Evolutionary conservation across 257 asterid species (phyloP), one percentile per base, ranked within the genome.

Genomic region (Nicotiana benthamiana): DNA sequence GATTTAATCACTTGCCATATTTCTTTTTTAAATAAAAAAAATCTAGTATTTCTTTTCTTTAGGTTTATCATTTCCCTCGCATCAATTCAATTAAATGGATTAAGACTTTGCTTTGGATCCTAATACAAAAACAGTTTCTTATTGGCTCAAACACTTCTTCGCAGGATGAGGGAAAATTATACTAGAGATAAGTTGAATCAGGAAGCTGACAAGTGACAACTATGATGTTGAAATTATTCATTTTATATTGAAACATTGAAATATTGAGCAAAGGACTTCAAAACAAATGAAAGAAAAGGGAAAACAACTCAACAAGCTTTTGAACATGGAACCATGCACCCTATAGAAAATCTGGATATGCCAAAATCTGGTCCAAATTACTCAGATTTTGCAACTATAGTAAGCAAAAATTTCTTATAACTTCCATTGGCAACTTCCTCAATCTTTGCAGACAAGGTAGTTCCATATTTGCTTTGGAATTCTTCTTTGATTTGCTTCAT

Each of bases 341-440:
- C 4, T 3, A 52, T 51, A 8, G 79, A 4, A 4, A 67, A 60
- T 48, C 36, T 63, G 36, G 77, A 46, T 79, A 17, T 26, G 43
- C 7, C 63, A 75, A 68, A 67, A 57, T 15, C 3, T 78, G 57
- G 8, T 1, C 40, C 17, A 65, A 74, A 77, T 28, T 34, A 43
- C 16, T 54, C 76, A 24, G 81, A 40, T 40, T 84, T 90, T 84
- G 92, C 88, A 62, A 89, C 65, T 60, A 93, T 82, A 67, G 94
- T 83, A 53, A 92, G 93, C 92, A 93, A 86, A 87, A 93, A 90
- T 84, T 93, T 94, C 66, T 86, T 90, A 32, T 92, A 93, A 81
- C 87, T 93, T 46, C 98, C 98, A 80, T 89, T 91, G 59, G 95
- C 93, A 0, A 88, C 89, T 53, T 91, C 97, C 85, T 87, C 90